Evolutionary conservation across 768 basidiomycete species (phyloP).

Genomic region (Tylopilus vinaceipallidus): DNA sequence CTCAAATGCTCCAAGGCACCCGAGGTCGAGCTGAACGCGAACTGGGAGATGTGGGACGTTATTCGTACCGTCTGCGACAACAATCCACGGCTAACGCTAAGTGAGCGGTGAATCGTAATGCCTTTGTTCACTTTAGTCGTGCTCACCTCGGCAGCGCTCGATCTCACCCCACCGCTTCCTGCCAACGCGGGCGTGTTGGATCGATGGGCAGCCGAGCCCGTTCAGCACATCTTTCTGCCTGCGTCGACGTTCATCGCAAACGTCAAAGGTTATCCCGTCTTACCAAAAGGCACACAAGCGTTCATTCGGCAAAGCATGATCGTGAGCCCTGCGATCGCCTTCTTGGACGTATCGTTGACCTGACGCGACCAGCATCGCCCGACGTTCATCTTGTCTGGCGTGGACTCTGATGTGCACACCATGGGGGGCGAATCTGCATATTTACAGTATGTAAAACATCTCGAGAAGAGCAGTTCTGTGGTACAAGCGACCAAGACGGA

Average conservation of each 20-base stretch:
- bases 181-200: constrained; percentile 69
- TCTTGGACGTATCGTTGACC: constrained; percentile 19
- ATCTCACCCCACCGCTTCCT: constrained; percentile 87
- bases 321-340: constrained; percentile 41
- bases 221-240: constrained; percentile 86
- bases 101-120: constrained; percentile 53
- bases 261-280: constrained; percentile 93
- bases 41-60: constrained; percentile 99
- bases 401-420: constrained; percentile 59
- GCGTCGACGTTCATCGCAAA: constrained; percentile 93
- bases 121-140: not conserved
- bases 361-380: constrained; percentile 68
- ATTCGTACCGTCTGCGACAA: constrained; percentile 90
- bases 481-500: constrained; percentile 60
- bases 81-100: constrained; percentile 66
- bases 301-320: constrained; percentile 91
- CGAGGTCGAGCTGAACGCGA: constrained; percentile 63
- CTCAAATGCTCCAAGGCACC: constrained; percentile 36
- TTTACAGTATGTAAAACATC: constrained; percentile 80
- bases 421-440: constrained; percentile 87
- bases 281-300: constrained; percentile 88
- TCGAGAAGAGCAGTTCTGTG: constrained; percentile 74
- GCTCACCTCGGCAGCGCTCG: constrained; percentile 62
- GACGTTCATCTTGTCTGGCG: constrained; percentile 77
- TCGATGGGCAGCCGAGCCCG: constrained; percentile 92